phyloP scores from a whole-genome alignment of 305 asterid genomes.

The Ilex paraguariensis region DNA sequence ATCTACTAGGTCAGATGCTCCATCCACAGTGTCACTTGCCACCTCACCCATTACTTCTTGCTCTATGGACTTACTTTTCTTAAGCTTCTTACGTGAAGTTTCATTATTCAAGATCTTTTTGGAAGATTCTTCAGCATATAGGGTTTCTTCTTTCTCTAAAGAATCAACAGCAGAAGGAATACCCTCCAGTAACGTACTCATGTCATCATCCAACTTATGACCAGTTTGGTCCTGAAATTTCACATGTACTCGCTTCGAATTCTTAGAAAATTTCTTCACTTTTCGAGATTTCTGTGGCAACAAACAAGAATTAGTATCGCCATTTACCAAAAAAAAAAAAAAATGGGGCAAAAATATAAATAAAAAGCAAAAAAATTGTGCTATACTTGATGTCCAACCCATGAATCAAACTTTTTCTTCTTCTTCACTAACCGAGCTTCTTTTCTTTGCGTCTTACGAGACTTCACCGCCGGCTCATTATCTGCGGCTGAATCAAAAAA shows the following conservation, averaged over 20 bases:
- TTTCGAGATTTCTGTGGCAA: neutral
- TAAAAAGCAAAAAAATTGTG: neutral
- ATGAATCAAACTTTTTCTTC: constrained; percentile 54
- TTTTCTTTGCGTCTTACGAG: constrained; percentile 56
- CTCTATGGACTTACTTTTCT: too few species aligned
- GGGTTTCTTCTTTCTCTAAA: neutral
- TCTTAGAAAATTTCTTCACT: neutral
- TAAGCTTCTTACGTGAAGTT: too few species aligned
- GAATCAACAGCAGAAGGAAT: neutral
- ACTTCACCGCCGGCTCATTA: constrained; percentile 20
- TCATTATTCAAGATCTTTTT: too few species aligned
- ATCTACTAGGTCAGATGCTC: too few species aligned
- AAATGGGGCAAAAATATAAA: neutral
- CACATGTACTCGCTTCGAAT: neutral
- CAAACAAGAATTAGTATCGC: neutral
- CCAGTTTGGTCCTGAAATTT: neutral
- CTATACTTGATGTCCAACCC: constrained; percentile 57
- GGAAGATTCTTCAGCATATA: too few species aligned
- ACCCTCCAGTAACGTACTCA: neutral
- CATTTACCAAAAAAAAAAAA: neutral
- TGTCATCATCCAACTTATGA: neutral
- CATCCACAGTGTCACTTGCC: too few species aligned
- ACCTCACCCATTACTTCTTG: too few species aligned
- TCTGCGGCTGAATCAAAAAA: constrained; percentile 18
- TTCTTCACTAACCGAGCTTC: constrained; percentile 54